Conservation (phyloP, 179 eudicot species). For the Vitellaria paradoxa region DNA sequence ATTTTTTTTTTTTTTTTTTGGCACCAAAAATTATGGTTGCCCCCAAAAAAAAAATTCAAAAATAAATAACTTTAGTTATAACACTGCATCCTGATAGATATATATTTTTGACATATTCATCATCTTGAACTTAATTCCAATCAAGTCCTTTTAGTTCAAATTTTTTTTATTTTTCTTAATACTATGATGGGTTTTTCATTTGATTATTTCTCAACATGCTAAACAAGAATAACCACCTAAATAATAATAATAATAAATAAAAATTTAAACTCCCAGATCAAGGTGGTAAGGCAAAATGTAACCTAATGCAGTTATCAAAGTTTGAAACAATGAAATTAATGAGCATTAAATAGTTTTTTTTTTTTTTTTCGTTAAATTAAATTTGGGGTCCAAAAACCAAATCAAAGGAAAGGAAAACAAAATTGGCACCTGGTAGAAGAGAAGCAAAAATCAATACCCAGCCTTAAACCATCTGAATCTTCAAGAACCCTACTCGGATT, state of each 20-base stretch:
- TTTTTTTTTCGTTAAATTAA: no score
- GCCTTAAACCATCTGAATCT: no score
- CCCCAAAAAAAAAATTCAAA: background rate
- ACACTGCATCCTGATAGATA: no score
- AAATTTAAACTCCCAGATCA: background rate
- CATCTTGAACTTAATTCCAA: no score
- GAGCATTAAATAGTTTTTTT: background rate
- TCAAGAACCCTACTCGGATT: no score
- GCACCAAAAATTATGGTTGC: background rate
- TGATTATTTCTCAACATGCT: background rate
- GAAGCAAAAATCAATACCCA: no score
- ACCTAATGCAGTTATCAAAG: background rate
- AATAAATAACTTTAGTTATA: background rate
- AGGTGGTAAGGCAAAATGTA: conserved; percentile 1
- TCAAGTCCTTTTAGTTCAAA: background rate
- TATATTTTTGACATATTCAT: no score
- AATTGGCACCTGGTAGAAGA: no score
- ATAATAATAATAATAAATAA: background rate
- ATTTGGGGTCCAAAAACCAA: background rate
- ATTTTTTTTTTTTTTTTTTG: background rate
- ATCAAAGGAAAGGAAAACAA: background rate
- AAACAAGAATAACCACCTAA: background rate
- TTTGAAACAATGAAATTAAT: conserved; percentile 7
- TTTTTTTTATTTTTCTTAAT: background rate
- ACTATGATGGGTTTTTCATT: background rate